A percentile compares a stretch with the other conserved stretches of the same genome.
Conservation (phyloP, 495 filamentous ascomycete species). For the Lophium mytilinum region DNA sequence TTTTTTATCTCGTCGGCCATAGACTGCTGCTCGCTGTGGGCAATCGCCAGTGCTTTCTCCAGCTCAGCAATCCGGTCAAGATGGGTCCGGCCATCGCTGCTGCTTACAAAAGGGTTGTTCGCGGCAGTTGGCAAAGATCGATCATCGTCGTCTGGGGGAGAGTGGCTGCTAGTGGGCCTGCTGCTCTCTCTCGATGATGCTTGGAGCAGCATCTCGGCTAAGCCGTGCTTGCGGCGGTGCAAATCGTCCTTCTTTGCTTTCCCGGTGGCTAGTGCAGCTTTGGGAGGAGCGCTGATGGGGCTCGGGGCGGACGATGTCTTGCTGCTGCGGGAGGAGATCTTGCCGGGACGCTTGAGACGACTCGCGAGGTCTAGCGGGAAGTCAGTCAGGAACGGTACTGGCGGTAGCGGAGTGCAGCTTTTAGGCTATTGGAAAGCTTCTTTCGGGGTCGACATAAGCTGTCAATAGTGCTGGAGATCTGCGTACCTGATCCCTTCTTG, state of each 20-base stretch:
- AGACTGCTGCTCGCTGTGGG: constrained; percentile 13
- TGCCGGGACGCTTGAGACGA: constrained; percentile 16
- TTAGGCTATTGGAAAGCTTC: too few species aligned
- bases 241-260: constrained; percentile 22
- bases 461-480: not conserved
- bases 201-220: constrained; percentile 17
- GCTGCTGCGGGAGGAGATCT: constrained; percentile 1
- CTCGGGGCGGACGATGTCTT: constrained; percentile 6
- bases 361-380: constrained; percentile 8
- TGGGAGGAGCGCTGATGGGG: constrained; percentile 15
- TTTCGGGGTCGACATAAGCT: not conserved
- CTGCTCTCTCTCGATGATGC: constrained; percentile 1
- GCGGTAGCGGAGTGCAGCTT: too few species aligned
- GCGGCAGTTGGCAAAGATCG: not conserved
- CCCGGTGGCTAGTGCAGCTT: constrained; percentile 11
- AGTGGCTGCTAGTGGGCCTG: not conserved
- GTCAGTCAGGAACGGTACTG: not conserved
- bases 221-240: constrained; percentile 19
- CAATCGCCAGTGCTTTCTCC: constrained; percentile 13
- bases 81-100: constrained; percentile 6
- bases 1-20: constrained; percentile 18
- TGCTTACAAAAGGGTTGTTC: not conserved
- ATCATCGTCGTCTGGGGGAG: constrained; percentile 6
- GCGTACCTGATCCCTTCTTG: constrained; percentile 15
- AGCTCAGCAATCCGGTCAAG: constrained; percentile 16